phyloP scores from a whole-genome alignment of 257 asterid genomes.

The Dorcoceras hygrometricum region DNA sequence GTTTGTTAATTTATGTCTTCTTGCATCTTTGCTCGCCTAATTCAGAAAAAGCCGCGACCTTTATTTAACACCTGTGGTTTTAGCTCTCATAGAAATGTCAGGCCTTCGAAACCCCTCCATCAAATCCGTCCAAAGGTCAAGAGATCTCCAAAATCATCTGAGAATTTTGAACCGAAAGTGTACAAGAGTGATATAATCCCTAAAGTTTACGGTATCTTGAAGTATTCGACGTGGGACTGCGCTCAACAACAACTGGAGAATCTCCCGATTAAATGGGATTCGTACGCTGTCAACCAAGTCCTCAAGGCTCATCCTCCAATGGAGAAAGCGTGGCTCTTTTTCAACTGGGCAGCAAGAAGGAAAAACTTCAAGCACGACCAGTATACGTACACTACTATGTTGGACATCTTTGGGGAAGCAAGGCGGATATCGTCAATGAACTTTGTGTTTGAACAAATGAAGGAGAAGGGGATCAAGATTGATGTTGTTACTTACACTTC shows the following conservation, averaged over 20 bases:
- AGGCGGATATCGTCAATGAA: slow-evolving; percentile 75
- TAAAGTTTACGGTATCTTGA: slow-evolving; percentile 55
- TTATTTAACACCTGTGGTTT: slow-evolving; percentile 28
- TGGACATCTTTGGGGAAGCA: slow-evolving; percentile 96
- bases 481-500: slow-evolving; percentile 84
- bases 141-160: slow-evolving; percentile 29
- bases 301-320: slow-evolving; percentile 93
- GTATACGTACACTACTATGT: slow-evolving; percentile 86
- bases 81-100: slow-evolving; percentile 25
- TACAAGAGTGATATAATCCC: slow-evolving; percentile 52
- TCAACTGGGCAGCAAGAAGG: slow-evolving; percentile 69
- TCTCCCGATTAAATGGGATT: slow-evolving; percentile 77
- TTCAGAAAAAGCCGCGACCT: slow-evolving; percentile 33
- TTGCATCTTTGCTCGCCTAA: slow-evolving; percentile 29
- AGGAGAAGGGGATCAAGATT: slow-evolving; percentile 60
- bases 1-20: slow-evolving; percentile 37
- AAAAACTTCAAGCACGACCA: slow-evolving; percentile 80
- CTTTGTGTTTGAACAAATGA: slow-evolving; percentile 66
- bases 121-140: slow-evolving; percentile 23
- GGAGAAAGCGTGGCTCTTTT: slow-evolving; percentile 93
- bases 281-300: slow-evolving; percentile 79
- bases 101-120: slow-evolving; percentile 30
- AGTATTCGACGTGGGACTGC: slow-evolving; percentile 79
- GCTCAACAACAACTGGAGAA: slow-evolving; percentile 59
- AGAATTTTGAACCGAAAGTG: slow-evolving; percentile 34